Evolutionary conservation across 2,329 filamentous ascomycete genomes (phyloP), one percentile per base, ranked within the genome.

Genomic region (Thermomyces lanuginosus): DNA sequence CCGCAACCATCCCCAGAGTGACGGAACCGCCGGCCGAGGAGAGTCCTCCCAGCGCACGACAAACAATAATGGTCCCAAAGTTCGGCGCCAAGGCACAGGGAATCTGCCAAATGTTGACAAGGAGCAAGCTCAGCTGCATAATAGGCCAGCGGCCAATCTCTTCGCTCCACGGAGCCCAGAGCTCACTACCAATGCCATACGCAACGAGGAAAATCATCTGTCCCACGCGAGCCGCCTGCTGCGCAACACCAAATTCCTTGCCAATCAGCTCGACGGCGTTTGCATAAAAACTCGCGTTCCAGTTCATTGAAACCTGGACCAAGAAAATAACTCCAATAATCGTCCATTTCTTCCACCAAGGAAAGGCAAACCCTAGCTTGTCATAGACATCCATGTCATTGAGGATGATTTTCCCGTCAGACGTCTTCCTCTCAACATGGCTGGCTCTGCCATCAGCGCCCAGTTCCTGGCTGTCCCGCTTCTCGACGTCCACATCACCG

Each of bases 151-250:
- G 67, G 4, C 80, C 80, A 27, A 84, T 63, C 43, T 89, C 80
- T 47, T 89, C 80, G 13, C 71, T 78, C 76, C 79, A 89, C 0
- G 80, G 80, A 0, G 80, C 80, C 80, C 80, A 89, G 1, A 86
- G 63, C 51, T 89, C 80, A 45, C 81, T 86, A 10, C 81, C 80
- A 44, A 89, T 82, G 17, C 76, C 79, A 47, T 89, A 89, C 3
- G 72, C 56, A 29, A 89, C 60, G 12, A 89, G 57, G 50, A 84
- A 89, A 36, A 79, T 66, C 53, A 77, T 74, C 36, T 79, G 76
- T 35, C 79, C 79, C 22, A 70, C 62, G 29, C 77, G 66, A 2
- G 74, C 76, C 6, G 66, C 69, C 46, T 79, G 74, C 8, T 60
- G 58, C 29, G 69, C 72, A 35, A 86, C 70, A 22, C 52, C 38